Base-by-base conservation (phyloP, 164 flowering plant genomes). In the Euptelea pleiosperma region DNA sequence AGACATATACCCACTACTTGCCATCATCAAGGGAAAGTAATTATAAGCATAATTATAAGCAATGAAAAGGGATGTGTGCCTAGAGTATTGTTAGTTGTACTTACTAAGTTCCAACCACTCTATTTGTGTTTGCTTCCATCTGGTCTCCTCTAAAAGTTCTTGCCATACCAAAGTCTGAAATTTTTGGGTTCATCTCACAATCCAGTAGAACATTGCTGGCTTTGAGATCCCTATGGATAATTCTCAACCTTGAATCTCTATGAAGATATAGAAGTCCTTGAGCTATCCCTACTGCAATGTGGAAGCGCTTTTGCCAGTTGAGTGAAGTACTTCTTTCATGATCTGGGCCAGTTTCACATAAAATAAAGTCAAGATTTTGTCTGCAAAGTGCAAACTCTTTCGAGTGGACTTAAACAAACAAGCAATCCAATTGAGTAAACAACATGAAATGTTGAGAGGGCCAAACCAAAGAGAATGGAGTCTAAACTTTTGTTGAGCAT, bases 201-300 rank as follows among this genome's bases (percentile, higher is more conserved):
- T 76, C 79, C 1, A 76, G 67, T 15, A 76, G 45, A 16, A 76
- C 37, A 37, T 74, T 74, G 48, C 75, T 71, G 9, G 70, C 70
- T 57, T 74, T 74, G 21, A 74, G 70, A 64, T 74, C 78, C 19
- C 78, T 47, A 14, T 74, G 78, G 11, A 74, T 65, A 10, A 74
- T 60, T 53, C 73, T 52, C 5, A 74, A 29, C 58, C 73, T 67
- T 1, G 80, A 76, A 60, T 73, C 74, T 65, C 25, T 28, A 45
- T 62, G 65, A 43, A 62, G 65, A 43, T 62, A 62, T 14, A 52
- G 52, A 5, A 62, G 58, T 15, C 65, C 65, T 24, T 37, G 43
- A 33, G 65, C 65, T 22, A 62, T 44, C 28, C 58, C 58, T 11
- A 34, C 12, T 0, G 70, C 68, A 4, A 76, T 70, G 12, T 64